phyloP scores from a whole-genome alignment of 345 rosid genomes.

The Sisymbrium altissimum region DNA sequence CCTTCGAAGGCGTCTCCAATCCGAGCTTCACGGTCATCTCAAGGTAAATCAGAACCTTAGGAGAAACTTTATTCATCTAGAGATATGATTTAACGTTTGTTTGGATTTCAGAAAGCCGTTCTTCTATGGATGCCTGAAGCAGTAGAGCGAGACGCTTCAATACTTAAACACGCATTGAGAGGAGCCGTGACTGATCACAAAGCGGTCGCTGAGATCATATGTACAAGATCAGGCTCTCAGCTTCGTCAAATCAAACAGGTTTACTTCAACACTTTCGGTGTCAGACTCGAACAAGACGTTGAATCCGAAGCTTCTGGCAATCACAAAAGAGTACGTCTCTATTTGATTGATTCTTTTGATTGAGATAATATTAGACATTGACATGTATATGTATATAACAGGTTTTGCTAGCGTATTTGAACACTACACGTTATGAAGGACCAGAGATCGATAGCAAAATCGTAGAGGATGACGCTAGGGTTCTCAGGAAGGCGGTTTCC shows the following conservation, averaged over 20 bases:
- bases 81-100: not conserved
- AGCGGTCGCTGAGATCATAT: conserved; percentile 51
- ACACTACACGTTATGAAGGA: conserved; percentile 60
- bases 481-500: conserved; percentile 36
- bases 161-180: conserved; percentile 41
- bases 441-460: conserved; percentile 48
- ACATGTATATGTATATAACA: not conserved
- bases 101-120: conserved; percentile 46
- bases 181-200: conserved; percentile 48
- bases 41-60: conserved; percentile 36
- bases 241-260: conserved; percentile 55
- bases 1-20: conserved; percentile 46
- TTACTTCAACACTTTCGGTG: conserved; percentile 35
- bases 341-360: not conserved
- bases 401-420: conserved; percentile 53
- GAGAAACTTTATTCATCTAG: not conserved
- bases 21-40: conserved; percentile 60
- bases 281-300: conserved; percentile 43
- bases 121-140: conserved; percentile 60
- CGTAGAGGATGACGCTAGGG: conserved; percentile 53
- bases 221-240: conserved; percentile 49
- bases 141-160: conserved; percentile 41
- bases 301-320: conserved; percentile 47
- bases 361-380: not conserved
- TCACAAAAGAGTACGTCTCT: conserved; percentile 44